Evolutionary conservation across 192 early-diverging fungal species (phyloP), one percentile per base, ranked within the genome.

Genomic region (Geosiphon pyriformis): DNA sequence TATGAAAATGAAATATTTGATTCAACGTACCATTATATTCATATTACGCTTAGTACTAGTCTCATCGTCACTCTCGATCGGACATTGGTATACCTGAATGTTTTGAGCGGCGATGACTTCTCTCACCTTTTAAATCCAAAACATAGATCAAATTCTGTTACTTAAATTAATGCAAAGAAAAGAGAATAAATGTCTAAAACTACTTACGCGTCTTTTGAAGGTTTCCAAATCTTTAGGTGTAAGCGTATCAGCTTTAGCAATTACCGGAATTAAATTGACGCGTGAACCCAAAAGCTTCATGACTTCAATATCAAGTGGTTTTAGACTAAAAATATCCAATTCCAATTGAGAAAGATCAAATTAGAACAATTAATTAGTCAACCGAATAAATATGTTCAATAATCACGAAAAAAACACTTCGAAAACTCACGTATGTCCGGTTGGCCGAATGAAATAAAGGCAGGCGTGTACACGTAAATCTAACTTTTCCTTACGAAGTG

Each of bases 221-320:
- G 87, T 85, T 55, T 88, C 84, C 66, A 99, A 80, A 60, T 94
- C 90, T 12, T 85, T 82, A 18, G 92, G 94, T 33, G 95, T 96
- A 77, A 99, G 76, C 30, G 96, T 99, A 79, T 99, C 96, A 48
- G 95, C 93, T 78, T 99, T 99, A 56, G 96, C 92, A 78, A 99
- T 93, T 47, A 98, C 88, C 25, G 96, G 96, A 70, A 99, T 96
- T 74, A 99, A 80, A 77, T 99, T 99, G 65, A 95, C 93, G 67
- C 96, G 90, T 23, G 89, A 87, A 52, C 95, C 92, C 59, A 99
- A 85, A 35, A 90, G 88, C 85, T 96, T 96, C 96, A 99, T 99
- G 65, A 95, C 91, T 70, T 94, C 93, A 72, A 99, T 91, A 69
- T 99, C 96, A 46, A 97, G 82, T 50, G 94, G 91, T 73, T 89